Conservation (phyloP, 305 asterid genomes). For the Solanum hybrid region DNA sequence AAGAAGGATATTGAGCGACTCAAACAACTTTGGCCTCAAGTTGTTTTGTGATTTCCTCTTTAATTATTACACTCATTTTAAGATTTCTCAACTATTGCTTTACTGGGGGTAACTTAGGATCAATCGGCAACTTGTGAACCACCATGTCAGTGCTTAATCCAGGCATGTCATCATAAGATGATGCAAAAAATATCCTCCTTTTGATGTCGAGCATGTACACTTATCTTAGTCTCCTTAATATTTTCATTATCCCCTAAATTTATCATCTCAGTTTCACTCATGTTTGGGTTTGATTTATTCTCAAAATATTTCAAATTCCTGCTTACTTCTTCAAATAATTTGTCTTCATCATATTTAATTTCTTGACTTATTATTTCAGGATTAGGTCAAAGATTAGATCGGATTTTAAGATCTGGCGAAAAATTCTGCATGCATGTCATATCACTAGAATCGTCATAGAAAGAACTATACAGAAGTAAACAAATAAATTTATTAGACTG, state of each 20-base stretch:
- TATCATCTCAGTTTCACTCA: background rate
- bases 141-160: background rate
- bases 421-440: too few relatives aligned
- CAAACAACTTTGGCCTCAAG: background rate
- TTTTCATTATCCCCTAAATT: background rate
- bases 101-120: background rate
- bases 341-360: too few relatives aligned
- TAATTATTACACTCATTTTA: background rate
- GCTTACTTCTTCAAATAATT: background rate
- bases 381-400: too few relatives aligned
- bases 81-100: too few relatives aligned
- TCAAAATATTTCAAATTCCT: background rate
- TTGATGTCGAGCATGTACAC: background rate
- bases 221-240: background rate
- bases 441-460: too few relatives aligned
- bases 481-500: too few relatives aligned
- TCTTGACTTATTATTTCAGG: too few relatives aligned
- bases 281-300: background rate
- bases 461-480: too few relatives aligned
- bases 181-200: background rate
- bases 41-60: background rate
- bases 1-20: background rate
- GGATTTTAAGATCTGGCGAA: too few relatives aligned
- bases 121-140: background rate
- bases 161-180: background rate